phyloP scores from a whole-genome alignment of 176 grass and related monocot species.

The Panicum miliaceum region DNA sequence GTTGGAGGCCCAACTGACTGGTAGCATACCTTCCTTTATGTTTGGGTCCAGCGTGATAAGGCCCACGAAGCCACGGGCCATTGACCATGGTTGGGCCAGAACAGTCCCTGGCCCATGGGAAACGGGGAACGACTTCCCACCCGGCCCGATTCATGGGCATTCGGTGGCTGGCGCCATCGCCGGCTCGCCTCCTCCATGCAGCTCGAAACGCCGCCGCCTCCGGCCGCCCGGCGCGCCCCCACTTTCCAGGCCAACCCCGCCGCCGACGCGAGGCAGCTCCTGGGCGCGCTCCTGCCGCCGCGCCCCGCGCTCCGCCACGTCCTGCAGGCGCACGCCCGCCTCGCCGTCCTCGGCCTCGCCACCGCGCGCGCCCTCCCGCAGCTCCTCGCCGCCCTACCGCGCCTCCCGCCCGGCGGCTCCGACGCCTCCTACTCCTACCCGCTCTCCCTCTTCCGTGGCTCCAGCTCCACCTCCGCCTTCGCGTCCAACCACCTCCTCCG shows the following conservation, averaged over 20 bases:
- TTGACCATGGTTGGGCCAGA: no score
- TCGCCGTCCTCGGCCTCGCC: conserved; percentile 66
- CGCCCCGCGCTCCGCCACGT: conserved; percentile 46
- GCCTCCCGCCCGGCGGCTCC: conserved; percentile 19
- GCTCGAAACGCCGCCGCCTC: conserved; percentile 5
- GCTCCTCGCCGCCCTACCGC: conserved; percentile 53
- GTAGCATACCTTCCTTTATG: no score
- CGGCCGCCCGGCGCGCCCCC: conserved; percentile 31
- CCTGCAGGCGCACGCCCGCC: conserved; percentile 68
- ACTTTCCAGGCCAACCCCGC: conserved; percentile 29
- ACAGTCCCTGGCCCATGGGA: neutral
- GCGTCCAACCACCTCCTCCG: conserved; percentile 70
- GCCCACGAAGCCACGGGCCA: no score
- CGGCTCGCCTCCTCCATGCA: conserved; percentile 31
- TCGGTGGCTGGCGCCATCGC: conserved; percentile 4
- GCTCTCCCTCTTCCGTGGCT: conserved; percentile 38
- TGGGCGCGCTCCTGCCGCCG: conserved; percentile 44
- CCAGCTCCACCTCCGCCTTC: conserved; percentile 53
- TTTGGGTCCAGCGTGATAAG: no score
- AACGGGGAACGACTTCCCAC: neutral
- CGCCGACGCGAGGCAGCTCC: conserved; percentile 38
- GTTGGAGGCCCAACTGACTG: no score
- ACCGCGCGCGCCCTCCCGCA: conserved; percentile 48
- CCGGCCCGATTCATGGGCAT: neutral
- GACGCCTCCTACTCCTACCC: conserved; percentile 31